Evolutionary conservation across 1,284 basidiomycete genomes (phyloP).

Genomic region (Porogramme epimiltina): DNA sequence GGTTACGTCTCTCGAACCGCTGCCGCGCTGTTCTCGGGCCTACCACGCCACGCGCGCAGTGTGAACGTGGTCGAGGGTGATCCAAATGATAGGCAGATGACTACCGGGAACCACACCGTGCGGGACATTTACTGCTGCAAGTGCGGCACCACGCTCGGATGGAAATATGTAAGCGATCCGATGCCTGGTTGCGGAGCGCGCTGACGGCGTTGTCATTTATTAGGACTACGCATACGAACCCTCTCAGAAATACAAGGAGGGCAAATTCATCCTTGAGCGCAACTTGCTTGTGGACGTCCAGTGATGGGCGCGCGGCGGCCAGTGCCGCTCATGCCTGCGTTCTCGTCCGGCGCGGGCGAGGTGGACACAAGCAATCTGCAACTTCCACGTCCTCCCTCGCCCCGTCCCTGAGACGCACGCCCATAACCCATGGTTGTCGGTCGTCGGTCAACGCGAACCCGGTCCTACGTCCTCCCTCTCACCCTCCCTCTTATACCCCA

Average conservation of each 20-base stretch:
- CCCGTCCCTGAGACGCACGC: constrained; percentile 16
- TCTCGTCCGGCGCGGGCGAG: constrained; percentile 10
- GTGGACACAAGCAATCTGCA: constrained; percentile 10
- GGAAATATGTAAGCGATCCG: constrained; percentile 88
- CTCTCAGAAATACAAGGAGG: constrained; percentile 97
- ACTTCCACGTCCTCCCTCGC: constrained; percentile 15
- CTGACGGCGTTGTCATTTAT: not conserved
- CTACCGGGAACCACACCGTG: constrained; percentile 94
- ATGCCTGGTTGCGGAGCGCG: not conserved
- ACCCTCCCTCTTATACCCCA: not conserved
- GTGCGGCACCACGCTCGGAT: constrained; percentile 85
- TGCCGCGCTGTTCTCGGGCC: not conserved
- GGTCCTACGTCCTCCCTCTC: constrained; percentile 14
- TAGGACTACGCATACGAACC: constrained; percentile 91
- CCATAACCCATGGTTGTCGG: constrained; percentile 8
- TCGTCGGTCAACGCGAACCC: constrained; percentile 22
- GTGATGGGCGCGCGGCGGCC: constrained; percentile 35
- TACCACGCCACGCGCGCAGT: constrained; percentile 40
- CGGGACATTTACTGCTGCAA: constrained; percentile 93
- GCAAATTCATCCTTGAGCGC: constrained; percentile 96
- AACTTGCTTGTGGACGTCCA: constrained; percentile 84
- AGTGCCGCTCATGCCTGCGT: constrained; percentile 6
- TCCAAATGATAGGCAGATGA: constrained; percentile 92
- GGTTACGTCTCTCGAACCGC: constrained; percentile 9
- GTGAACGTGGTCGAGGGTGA: constrained; percentile 90